Conservation (phyloP, 306 rosid genomes). For the Vigna angularis region DNA sequence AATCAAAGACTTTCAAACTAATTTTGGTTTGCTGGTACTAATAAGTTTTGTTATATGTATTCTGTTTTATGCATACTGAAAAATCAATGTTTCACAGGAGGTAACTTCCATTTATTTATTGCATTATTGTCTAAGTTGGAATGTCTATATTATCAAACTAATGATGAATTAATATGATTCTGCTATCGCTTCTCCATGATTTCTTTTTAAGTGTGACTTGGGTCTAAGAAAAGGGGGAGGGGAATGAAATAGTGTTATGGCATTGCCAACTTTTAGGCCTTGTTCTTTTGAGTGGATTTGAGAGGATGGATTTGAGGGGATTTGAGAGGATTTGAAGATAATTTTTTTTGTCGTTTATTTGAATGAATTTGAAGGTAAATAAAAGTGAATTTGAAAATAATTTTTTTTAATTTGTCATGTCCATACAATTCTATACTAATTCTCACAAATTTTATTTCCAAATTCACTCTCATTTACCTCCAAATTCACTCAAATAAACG, state of each 20-base stretch:
- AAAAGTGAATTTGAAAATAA: no score
- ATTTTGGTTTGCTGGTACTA: not conserved
- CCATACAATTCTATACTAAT: no score
- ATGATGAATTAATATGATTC: not conserved
- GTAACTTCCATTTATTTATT: constrained; percentile 18
- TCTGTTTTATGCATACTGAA: constrained; percentile 24
- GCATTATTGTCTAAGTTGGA: constrained; percentile 14
- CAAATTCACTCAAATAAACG: no score
- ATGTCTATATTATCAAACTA: constrained; percentile 15
- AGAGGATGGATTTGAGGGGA: no score
- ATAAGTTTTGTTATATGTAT: constrained; percentile 24
- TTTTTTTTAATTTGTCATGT: no score
- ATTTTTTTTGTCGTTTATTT: no score
- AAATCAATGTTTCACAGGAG: constrained; percentile 3
- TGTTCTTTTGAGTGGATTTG: no score
- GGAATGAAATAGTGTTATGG: not conserved
- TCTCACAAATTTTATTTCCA: no score
- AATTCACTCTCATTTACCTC: no score
- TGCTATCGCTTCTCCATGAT: not conserved
- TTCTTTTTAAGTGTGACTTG: not conserved
- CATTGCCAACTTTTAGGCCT: constrained; percentile 11
- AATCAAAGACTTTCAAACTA: not conserved
- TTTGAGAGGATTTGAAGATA: no score
- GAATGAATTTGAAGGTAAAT: no score
- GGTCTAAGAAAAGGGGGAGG: not conserved